Percentiles rank a stretch among this genome's conserved stretches.
These are phyloP conservation scores for Boletellus sp. DNA, from an alignment of 768 basidiomycete genomes.

Conservation along the genomic window DNA sequence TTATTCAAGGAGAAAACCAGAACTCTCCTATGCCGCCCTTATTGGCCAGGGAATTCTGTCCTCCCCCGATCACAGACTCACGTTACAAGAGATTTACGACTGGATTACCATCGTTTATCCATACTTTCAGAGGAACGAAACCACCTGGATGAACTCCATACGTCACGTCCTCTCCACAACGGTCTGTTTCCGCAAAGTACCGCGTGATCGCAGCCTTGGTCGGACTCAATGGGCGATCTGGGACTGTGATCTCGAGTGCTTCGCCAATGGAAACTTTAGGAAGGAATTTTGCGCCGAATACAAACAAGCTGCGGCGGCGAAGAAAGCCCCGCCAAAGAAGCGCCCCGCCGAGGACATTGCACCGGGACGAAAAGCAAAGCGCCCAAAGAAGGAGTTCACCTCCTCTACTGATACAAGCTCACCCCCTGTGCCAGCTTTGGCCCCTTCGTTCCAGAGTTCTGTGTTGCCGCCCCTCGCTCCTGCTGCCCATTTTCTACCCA, in stretches of 20 bases:
- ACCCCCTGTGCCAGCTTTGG: conserved; percentile 18
- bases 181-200: conserved; percentile 82
- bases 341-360: conserved; percentile 36
- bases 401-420: conserved; percentile 25
- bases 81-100: conserved; percentile 93
- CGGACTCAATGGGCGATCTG: conserved; percentile 87
- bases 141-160: conserved; percentile 98
- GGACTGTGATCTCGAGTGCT: conserved; percentile 79
- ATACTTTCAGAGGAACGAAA: conserved; percentile 86
- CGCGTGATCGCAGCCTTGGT: conserved; percentile 71
- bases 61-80: conserved; percentile 77
- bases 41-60: conserved; percentile 94
- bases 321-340: conserved; percentile 35
- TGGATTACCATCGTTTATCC: conserved; percentile 95
- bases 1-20: conserved; percentile 75
- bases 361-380: conserved; percentile 45
- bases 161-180: conserved; percentile 95
- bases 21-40: conserved; percentile 89
- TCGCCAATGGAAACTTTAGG: conserved; percentile 77
- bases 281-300: conserved; percentile 50
- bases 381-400: conserved; percentile 37
- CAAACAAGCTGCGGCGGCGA: conserved; percentile 28
- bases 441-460: conserved; percentile 15
- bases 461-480: conserved; percentile 23
- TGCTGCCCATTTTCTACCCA: conserved; percentile 25